phyloP scores from a whole-genome alignment of 768 basidiomycete species.

The Kwoniella europaea region DNA sequence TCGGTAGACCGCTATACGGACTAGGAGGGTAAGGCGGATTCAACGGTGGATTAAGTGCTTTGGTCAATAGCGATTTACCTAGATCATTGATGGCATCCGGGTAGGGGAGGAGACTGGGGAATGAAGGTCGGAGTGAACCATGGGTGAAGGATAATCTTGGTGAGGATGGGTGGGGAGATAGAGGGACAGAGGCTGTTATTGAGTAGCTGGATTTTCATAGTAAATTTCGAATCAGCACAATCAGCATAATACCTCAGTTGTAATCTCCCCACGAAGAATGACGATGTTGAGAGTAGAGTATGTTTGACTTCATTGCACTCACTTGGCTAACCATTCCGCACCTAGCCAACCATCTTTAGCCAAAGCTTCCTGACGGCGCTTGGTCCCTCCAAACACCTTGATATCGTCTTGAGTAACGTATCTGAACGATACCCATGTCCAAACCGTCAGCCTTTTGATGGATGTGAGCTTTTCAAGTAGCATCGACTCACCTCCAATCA shows the following conservation, averaged over 20 bases:
- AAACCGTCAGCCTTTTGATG: too few relatives aligned
- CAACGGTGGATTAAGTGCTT: slow-evolving; percentile 73
- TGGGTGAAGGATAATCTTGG: slow-evolving; percentile 82
- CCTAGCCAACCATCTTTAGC: slow-evolving; percentile 75
- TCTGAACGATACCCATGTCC: slow-evolving; percentile 59
- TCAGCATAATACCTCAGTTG: too few relatives aligned
- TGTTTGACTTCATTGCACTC: slow-evolving; percentile 13
- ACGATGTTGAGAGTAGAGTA: too few relatives aligned
- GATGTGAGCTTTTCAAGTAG: too few relatives aligned
- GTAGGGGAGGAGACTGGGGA: slow-evolving; percentile 72
- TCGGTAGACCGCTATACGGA: slow-evolving; percentile 68
- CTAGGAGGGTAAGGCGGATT: slow-evolving; percentile 79
- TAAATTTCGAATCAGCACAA: too few relatives aligned
- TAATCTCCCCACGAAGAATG: too few relatives aligned
- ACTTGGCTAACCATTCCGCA: slow-evolving; percentile 78
- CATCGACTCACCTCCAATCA: slow-evolving; percentile 74
- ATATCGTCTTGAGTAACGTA: slow-evolving; percentile 85
- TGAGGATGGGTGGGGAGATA: slow-evolving; percentile 59
- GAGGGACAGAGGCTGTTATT: slow-evolving; percentile 60
- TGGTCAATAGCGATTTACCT: slow-evolving; percentile 70
- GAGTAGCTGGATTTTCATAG: slow-evolving; percentile 44
- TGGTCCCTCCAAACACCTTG: slow-evolving; percentile 75
- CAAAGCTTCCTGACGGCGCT: slow-evolving; percentile 73
- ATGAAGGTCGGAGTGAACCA: slow-evolving; percentile 82
- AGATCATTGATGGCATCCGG: slow-evolving; percentile 81